Evolutionary conservation across 176 grass and related monocot species (phyloP), one percentile per base, ranked within the genome.

Genomic region (Pharus latifolius): DNA sequence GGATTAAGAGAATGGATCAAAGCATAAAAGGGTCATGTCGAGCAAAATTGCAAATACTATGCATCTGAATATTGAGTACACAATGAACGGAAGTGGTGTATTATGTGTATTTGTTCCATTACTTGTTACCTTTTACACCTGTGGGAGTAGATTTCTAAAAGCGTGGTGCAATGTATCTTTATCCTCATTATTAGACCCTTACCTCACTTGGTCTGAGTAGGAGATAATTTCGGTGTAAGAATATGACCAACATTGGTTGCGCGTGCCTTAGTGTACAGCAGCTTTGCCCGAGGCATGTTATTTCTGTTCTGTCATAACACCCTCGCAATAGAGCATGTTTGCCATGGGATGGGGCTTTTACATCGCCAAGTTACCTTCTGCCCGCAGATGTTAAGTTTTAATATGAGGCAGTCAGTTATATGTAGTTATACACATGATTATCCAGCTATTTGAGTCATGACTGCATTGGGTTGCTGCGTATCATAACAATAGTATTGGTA

Each of bases 401-500:
- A 45, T 34, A 57, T 13, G 62, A 77, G 49, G 28, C 32, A 18
- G 7, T 37, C 38, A 57, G 16, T 20, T 30, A 11, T 30, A 54
- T n/a, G n/a, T n/a, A n/a, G n/a, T n/a, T n/a, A n/a, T n/a, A 26
- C 52, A 37, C 25, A 47, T 44, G 72, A 55, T 61, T 70, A 62
- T n/a, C 28, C 12, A 47, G 56, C 48, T 83, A 38, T 69, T 62
- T 35, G 59, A 52, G 32, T 45, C 46, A 47, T 73, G 22, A 52
- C 50, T 60, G 45, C 20, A 25, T 33, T 51, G 10, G 33, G 51
- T 60, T 23, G 16, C 34, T 79, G 19, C 67, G 67, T 78, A 25
- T 73, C 75, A 52, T 59, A 12, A 33, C 11, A 28, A 35, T 53
- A 37, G 11, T 11, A 48, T 38, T 55, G 56, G 13, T 45, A 61